Conservation (phyloP, 2,329 filamentous ascomycete species). For the Monosporascus sp. region DNA sequence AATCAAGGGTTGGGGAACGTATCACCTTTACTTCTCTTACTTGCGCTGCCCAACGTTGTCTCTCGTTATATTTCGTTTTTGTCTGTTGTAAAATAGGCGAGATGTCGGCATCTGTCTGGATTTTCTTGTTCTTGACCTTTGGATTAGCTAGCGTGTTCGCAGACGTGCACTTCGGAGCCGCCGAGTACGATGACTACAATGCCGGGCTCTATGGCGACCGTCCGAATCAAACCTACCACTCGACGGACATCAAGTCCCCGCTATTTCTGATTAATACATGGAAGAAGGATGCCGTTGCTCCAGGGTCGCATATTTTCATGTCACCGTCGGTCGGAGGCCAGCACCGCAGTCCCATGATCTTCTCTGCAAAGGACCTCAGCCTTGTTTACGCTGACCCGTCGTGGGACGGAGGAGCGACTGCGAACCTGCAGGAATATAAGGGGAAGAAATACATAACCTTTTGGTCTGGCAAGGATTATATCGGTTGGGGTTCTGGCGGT, state of each 20-base stretch:
- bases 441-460: conserved; percentile 30
- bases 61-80: no score
- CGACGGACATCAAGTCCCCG: conserved; percentile 12
- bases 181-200: conserved; percentile 12
- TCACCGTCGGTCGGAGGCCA: conserved; percentile 5
- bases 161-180: not conserved
- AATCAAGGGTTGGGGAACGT: no score
- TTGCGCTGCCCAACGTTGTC: no score
- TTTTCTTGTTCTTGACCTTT: not conserved
- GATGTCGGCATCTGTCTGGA: not conserved
- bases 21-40: no score
- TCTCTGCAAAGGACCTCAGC: conserved; percentile 17
- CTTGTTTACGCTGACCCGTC: conserved; percentile 18
- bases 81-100: not conserved
- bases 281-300: conserved; percentile 10
- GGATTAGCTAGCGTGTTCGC: not conserved
- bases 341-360: conserved; percentile 14
- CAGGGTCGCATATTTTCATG: conserved; percentile 16
- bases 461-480: conserved; percentile 27
- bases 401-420: conserved; percentile 14
- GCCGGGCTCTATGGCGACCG: conserved; percentile 12
- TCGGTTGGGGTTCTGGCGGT: conserved; percentile 15
- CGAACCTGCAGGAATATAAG: conserved; percentile 24
- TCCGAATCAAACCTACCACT: conserved; percentile 17
- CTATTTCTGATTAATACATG: conserved; percentile 14